Evolutionary conservation across 202 grass and related monocot genomes (phyloP), one percentile per base, ranked within the genome.

Genomic region (Carex sylvatica): DNA sequence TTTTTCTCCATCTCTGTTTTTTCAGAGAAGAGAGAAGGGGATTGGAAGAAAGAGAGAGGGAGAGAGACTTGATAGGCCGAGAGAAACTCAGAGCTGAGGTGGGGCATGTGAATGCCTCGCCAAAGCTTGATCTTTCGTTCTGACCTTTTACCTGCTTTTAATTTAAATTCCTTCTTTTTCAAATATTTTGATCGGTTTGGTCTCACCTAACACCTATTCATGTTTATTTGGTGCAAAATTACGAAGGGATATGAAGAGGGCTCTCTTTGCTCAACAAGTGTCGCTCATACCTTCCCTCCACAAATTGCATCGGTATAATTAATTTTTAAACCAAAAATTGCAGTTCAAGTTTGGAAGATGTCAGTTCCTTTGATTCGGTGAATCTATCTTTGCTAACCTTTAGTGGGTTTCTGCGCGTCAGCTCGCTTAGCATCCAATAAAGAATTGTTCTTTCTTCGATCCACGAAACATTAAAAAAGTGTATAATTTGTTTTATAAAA

Each of bases 331-430:
- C 36, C 53, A n/a, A 74, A 79, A 19, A 28, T 68, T 79, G 20
- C 15, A 28, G 47, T 80, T 71, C 2, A 44, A 84, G 61, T 66
- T 54, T 53, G 70, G 58, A 18, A 74, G 33, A 36, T 64, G 83
- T 78, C 83, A 82, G 80, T 67, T 69, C 15, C 46, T 51, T 77
- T 78, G 35, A 84, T 84, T 77, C 83, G 83, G 28, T 84, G 44
- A 82, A 82, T 82, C 80, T 38, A 36, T 77, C 83, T 70, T 85
- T 78, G 44, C 36, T 55, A 78, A 65, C 36, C n/a, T 66, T 79
- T 84, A 85, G 90, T 92, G 80, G 93, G 80, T 92, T 92, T 91
- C 80, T 86, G 89, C 88, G 86, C 90, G 88, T 92, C 88, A 88
- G 70, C 80, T 80, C 69, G 20, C 86, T 87, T 85, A 86, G 83